These are phyloP conservation scores for Saccharomyces paradoxus DNA, from an alignment of 805 yeast genomes.

Conservation along the genomic window DNA sequence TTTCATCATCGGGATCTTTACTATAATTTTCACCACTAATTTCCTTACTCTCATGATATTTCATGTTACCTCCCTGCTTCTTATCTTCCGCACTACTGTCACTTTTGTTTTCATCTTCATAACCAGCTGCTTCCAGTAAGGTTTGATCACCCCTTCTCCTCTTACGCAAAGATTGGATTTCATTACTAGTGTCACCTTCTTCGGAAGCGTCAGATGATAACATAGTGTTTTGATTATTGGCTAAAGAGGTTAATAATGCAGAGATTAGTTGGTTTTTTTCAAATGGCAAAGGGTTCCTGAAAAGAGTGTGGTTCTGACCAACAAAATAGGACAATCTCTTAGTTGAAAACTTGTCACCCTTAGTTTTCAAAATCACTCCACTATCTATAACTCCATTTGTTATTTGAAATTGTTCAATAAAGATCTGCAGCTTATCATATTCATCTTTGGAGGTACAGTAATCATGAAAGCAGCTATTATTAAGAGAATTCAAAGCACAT, in stretches of 20 bases:
- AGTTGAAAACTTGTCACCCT: neutral
- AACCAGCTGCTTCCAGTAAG: neutral
- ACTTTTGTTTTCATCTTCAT: neutral
- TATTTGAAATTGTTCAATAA: neutral
- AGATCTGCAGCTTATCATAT: neutral
- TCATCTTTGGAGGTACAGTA: conserved; percentile 5
- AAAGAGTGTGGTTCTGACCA: conserved; percentile 3
- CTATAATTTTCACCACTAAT: neutral
- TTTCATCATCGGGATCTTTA: neutral
- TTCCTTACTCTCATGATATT: neutral
- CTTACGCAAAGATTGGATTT: conserved; percentile 2
- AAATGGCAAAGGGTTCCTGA: conserved; percentile 7
- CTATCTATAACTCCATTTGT: neutral
- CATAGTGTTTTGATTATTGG: neutral
- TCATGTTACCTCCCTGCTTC: neutral
- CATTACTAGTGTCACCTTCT: neutral
- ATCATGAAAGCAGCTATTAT: conserved; percentile 8
- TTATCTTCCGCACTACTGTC: neutral
- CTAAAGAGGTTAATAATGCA: neutral
- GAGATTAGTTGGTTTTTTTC: conserved; percentile 6
- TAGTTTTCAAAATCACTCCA: neutral
- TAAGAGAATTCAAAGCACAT: conserved; percentile 12
- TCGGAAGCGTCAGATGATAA: neutral
- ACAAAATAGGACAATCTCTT: conserved; percentile 2
- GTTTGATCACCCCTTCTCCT: neutral